These are phyloP conservation scores for Candida stauntonica DNA, from an alignment of 805 yeast genomes.

Conservation along the genomic window DNA sequence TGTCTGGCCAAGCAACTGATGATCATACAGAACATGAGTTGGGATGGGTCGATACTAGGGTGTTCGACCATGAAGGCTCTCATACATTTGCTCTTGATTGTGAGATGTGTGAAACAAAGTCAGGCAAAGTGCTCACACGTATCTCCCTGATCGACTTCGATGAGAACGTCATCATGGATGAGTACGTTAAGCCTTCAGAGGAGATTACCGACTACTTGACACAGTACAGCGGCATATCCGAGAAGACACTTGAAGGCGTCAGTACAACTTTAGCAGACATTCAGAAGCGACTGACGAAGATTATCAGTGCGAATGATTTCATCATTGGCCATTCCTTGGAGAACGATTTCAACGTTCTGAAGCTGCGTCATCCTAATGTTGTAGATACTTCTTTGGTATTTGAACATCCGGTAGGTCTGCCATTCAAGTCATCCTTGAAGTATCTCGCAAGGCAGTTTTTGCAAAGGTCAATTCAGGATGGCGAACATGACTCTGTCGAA, in stretches of 20 bases:
- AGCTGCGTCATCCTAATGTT: slow-evolving; percentile 64
- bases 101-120: slow-evolving; percentile 76
- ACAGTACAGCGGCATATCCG: slow-evolving; percentile 81
- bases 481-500: slow-evolving; percentile 81
- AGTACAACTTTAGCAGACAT: slow-evolving; percentile 64
- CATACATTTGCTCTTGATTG: slow-evolving; percentile 83
- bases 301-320: slow-evolving; percentile 54
- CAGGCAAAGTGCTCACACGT: slow-evolving; percentile 68
- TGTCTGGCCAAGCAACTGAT: slow-evolving; percentile 13
- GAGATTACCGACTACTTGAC: slow-evolving; percentile 80
- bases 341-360: slow-evolving; percentile 69
- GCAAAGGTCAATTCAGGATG: slow-evolving; percentile 57
- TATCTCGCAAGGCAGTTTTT: slow-evolving; percentile 60
- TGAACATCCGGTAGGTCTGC: slow-evolving; percentile 82
- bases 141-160: slow-evolving; percentile 68
- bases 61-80: slow-evolving; percentile 53
- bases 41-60: slow-evolving; percentile 52
- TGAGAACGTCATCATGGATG: slow-evolving; percentile 59
- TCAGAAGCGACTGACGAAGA: slow-evolving; percentile 48
- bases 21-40: slow-evolving; percentile 5
- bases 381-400: slow-evolving; percentile 77
- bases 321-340: slow-evolving; percentile 89
- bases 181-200: slow-evolving; percentile 71
- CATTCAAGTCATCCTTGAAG: slow-evolving; percentile 71
- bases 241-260: slow-evolving; percentile 55